Conservation (phyloP, 169 alveolate genomes). For the Cryptosporidium felis region DNA sequence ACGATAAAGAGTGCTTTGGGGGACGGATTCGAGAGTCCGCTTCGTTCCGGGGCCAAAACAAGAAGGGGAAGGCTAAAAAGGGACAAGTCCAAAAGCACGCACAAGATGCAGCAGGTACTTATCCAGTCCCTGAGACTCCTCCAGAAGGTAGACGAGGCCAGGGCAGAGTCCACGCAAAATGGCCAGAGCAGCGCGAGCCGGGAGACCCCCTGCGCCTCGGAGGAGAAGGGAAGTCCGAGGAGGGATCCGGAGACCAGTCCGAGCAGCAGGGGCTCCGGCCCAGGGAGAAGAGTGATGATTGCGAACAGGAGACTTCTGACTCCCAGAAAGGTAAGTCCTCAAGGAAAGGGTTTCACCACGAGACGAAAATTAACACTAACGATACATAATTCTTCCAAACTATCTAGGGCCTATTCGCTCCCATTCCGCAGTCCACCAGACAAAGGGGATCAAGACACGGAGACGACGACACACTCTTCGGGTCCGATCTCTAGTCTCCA, state of each 20-base stretch:
- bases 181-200: background rate
- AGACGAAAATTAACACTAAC: background rate
- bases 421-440: conserved; percentile 35
- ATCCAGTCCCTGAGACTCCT: conserved; percentile 28
- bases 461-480: conserved; percentile 62
- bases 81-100: background rate
- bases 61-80: conserved; percentile 40
- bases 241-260: background rate
- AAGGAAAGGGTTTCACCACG: background rate
- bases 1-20: too few relatives aligned
- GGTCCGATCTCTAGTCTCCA: conserved; percentile 33
- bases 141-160: conserved; percentile 16
- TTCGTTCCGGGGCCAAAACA: too few relatives aligned
- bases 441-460: conserved; percentile 36
- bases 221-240: background rate
- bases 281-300: conserved; percentile 27
- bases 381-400: background rate
- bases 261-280: conserved; percentile 1
- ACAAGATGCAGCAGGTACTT: conserved; percentile 3
- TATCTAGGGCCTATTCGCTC: conserved; percentile 24
- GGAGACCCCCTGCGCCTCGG: background rate
- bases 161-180: background rate
- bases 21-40: too few relatives aligned
- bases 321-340: conserved; percentile 66
- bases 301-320: conserved; percentile 44